A percentile compares a stretch with the other conserved stretches of the same genome.
These are phyloP conservation scores for Gossypium rotundifolium DNA, from an alignment of 345 rosid genomes.

Conservation along the genomic window DNA sequence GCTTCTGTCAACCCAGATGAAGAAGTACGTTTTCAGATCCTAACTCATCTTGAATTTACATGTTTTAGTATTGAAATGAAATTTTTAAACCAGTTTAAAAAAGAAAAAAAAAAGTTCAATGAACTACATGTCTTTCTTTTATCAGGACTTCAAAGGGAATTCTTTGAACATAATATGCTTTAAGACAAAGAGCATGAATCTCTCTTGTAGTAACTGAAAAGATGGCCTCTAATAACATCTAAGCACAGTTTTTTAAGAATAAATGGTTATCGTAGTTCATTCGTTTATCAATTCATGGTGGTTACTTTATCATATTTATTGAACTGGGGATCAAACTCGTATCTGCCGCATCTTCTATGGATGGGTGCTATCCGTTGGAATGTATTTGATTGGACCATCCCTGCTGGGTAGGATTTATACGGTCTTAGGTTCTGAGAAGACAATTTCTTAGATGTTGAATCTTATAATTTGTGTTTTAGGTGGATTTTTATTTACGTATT, in stretches of 20 bases:
- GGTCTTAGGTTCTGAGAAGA: background rate
- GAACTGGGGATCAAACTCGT: no score
- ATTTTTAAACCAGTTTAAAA: background rate
- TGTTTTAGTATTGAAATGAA: background rate
- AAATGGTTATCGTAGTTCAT: no score
- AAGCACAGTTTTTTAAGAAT: no score
- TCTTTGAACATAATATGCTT: background rate
- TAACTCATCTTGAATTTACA: background rate
- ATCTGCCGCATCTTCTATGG: no score
- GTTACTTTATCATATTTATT: no score
- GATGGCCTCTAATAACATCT: no score
- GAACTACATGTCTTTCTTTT: background rate
- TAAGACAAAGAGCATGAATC: background rate
- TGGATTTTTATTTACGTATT: slow-evolving; percentile 7
- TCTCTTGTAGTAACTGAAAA: background rate
- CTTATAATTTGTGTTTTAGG: slow-evolving; percentile 5
- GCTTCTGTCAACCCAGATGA: slow-evolving; percentile 34
- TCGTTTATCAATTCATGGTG: background rate
- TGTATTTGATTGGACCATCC: no score
- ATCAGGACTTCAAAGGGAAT: background rate
- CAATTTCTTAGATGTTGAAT: background rate
- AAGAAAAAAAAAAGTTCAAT: background rate
- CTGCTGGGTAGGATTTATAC: background rate
- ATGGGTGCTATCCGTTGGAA: no score
- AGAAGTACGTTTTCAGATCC: slow-evolving; percentile 29